These are phyloP conservation scores for Colletotrichum higginsianum DNA, from an alignment of 2,329 filamentous ascomycete species.

Conservation along the genomic window DNA sequence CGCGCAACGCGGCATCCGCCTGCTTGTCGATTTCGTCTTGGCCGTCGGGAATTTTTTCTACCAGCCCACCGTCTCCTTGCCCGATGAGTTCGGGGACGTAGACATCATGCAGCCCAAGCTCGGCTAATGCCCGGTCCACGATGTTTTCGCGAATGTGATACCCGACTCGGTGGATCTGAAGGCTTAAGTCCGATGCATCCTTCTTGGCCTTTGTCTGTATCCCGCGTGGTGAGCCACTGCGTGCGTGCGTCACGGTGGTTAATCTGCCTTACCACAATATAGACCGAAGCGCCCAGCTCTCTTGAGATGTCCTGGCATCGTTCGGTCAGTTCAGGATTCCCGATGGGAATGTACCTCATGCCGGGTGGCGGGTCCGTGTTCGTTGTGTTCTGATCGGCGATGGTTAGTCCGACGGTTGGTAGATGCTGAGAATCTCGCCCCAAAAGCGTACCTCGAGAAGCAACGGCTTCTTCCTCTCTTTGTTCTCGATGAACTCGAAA, in stretches of 20 bases:
- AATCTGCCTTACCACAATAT: constrained; percentile 71
- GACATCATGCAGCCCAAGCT: constrained; percentile 36
- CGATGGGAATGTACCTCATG: constrained; percentile 74
- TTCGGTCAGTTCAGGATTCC: constrained; percentile 72
- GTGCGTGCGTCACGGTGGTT: not conserved
- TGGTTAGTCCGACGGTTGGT: constrained; percentile 25
- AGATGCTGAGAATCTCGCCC: not conserved
- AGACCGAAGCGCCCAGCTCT: constrained; percentile 74
- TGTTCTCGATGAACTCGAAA: constrained; percentile 76
- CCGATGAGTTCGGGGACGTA: constrained; percentile 44
- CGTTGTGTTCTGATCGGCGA: constrained; percentile 64
- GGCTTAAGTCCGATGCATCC: constrained; percentile 58
- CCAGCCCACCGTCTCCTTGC: constrained; percentile 20
- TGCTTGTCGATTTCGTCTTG: constrained; percentile 74
- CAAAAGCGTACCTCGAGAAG: constrained; percentile 68
- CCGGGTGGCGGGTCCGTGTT: constrained; percentile 69
- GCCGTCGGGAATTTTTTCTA: constrained; percentile 71
- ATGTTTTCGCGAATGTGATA: constrained; percentile 73
- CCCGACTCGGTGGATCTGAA: constrained; percentile 72
- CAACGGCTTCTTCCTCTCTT: constrained; percentile 75
- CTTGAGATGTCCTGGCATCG: constrained; percentile 77
- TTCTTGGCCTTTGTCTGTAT: constrained; percentile 34
- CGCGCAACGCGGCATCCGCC: constrained; percentile 73
- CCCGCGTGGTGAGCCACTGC: not conserved
- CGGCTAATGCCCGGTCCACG: constrained; percentile 66